These are phyloP conservation scores for Trypanosoma brucei DNA, from an alignment of 208 protist genomes.

Conservation along the genomic window DNA sequence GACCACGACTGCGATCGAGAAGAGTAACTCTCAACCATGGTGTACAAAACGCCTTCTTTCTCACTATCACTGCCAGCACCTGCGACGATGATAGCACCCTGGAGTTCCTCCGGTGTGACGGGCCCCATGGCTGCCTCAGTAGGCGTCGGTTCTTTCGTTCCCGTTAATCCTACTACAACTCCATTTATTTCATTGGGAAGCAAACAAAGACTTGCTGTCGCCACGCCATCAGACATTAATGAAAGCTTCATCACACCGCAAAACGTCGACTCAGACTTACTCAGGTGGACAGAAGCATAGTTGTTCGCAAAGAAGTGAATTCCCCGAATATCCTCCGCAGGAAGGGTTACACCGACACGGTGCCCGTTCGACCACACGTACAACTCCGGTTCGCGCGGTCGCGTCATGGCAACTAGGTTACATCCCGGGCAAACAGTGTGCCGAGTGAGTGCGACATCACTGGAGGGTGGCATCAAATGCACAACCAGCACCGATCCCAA, in stretches of 20 bases:
- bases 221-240: conserved; percentile 11
- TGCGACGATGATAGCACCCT: conserved; percentile 22
- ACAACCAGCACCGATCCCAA: conserved; percentile 15
- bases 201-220: conserved; percentile 18
- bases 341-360: conserved; percentile 25
- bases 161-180: conserved; percentile 19
- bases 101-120: conserved; percentile 17
- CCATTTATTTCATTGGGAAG: conserved; percentile 17
- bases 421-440: conserved; percentile 15
- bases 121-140: conserved; percentile 10
- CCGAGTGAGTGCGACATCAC: background rate
- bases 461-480: conserved; percentile 1
- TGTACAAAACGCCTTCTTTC: conserved; percentile 11
- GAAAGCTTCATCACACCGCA: conserved; percentile 25
- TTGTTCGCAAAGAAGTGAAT: conserved; percentile 27
- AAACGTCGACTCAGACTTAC: background rate
- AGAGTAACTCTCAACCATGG: conserved; percentile 18
- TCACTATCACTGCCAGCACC: background rate
- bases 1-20: conserved; percentile 12
- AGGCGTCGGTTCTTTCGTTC: background rate
- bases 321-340: conserved; percentile 10
- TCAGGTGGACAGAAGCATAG: conserved; percentile 14
- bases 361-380: conserved; percentile 20
- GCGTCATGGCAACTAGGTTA: conserved; percentile 30
- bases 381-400: conserved; percentile 18